A percentile compares a stretch with the other conserved stretches of the same genome.
These are phyloP conservation scores for Chrysosphaeria jannelii DNA, from an alignment of 2,329 filamentous ascomycete species.

Conservation along the genomic window DNA sequence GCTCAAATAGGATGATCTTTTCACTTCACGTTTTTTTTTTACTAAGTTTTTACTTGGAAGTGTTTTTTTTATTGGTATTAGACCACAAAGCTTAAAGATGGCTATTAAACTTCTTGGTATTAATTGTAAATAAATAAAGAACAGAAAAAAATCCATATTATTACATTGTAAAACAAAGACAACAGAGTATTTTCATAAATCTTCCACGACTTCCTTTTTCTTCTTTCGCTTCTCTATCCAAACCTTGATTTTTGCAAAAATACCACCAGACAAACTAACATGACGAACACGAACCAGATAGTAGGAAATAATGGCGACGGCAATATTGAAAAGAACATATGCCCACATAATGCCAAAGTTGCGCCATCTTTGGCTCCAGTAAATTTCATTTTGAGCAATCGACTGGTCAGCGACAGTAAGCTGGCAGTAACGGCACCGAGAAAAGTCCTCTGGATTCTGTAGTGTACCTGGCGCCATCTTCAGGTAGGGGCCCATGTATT, in stretches of 20 bases:
- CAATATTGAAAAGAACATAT: constrained; percentile 39
- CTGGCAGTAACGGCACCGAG: constrained; percentile 34
- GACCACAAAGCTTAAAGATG: too few relatives aligned
- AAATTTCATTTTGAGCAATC: constrained; percentile 15
- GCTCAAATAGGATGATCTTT: too few relatives aligned
- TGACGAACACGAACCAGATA: constrained; percentile 3
- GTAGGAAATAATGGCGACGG: constrained; percentile 9
- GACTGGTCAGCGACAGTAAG: constrained; percentile 31
- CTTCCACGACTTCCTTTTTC: background rate
- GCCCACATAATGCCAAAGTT: constrained; percentile 43
- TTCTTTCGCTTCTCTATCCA: constrained; percentile 2
- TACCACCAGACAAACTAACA: background rate
- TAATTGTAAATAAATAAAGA: too few relatives aligned
- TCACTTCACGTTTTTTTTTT: too few relatives aligned
- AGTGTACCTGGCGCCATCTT: constrained; percentile 20
- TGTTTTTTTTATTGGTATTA: too few relatives aligned
- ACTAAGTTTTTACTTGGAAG: too few relatives aligned
- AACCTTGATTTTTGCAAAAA: constrained; percentile 1
- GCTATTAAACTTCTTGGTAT: too few relatives aligned
- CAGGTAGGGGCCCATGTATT: constrained; percentile 30
- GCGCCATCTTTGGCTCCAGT: constrained; percentile 27
- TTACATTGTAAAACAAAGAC: background rate
- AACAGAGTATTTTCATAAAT: background rate
- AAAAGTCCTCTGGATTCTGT: constrained; percentile 24
- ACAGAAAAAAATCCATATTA: background rate